A percentile compares a stretch with the other conserved stretches of the same genome.
phyloP scores from a whole-genome alignment of 2,329 filamentous ascomycete genomes.

The Colletotrichum scovillei region DNA sequence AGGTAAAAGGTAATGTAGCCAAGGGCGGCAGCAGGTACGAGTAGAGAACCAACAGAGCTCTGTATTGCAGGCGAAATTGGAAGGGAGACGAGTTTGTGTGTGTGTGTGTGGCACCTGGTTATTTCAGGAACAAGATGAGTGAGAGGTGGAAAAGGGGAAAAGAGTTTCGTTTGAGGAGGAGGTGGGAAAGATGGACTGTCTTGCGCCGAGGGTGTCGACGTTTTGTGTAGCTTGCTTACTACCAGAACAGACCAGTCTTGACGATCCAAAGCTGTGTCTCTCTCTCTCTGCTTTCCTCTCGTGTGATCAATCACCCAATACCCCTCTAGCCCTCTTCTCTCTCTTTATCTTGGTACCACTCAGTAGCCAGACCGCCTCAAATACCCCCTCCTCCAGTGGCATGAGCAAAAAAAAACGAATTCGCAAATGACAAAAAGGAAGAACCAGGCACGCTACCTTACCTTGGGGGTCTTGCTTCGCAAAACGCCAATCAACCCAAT shows the following conservation, averaged over 20 bases:
- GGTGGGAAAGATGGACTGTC: neutral
- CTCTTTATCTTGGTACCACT: slow-evolving; percentile 26
- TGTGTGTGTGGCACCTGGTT: slow-evolving; percentile 15
- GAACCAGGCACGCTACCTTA: neutral
- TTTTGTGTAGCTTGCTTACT: slow-evolving; percentile 10
- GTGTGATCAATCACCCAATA: neutral
- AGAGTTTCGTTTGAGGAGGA: neutral
- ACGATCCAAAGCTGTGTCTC: neutral
- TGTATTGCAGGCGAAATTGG: neutral
- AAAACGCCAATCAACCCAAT: neutral
- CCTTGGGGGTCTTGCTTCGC: neutral
- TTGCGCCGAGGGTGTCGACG: neutral
- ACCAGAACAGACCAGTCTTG: neutral
- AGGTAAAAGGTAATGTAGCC: slow-evolving; percentile 4
- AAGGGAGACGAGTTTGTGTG: neutral
- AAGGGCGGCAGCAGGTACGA: slow-evolving; percentile 27
- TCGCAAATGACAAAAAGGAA: neutral
- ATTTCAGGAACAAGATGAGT: neutral
- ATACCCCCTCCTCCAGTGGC: neutral
- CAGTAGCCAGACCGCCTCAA: slow-evolving; percentile 6
- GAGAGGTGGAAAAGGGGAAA: neutral
- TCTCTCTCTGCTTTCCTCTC: neutral
- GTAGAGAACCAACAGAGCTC: neutral
- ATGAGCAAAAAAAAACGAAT: neutral
- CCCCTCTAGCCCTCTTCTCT: neutral